These are phyloP conservation scores for Didymella exigua DNA, from an alignment of 2,329 filamentous ascomycete genomes.

Conservation along the genomic window DNA sequence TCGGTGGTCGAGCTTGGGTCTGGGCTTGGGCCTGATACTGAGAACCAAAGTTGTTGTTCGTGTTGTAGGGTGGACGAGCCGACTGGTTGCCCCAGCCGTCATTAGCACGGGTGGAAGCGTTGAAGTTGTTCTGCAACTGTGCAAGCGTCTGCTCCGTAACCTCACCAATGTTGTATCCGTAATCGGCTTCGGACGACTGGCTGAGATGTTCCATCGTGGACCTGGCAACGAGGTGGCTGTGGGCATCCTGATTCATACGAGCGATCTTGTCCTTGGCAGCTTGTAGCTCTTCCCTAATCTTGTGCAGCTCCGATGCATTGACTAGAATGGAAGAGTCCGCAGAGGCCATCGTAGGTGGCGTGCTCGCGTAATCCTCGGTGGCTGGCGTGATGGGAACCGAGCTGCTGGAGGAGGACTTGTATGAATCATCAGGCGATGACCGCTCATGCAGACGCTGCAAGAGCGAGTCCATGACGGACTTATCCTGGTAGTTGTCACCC, in stretches of 20 bases:
- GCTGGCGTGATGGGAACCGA: slow-evolving; percentile 69
- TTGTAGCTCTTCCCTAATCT: slow-evolving; percentile 73
- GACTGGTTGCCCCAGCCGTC: slow-evolving; percentile 40
- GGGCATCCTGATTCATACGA: slow-evolving; percentile 73
- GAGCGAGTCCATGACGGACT: slow-evolving; percentile 63
- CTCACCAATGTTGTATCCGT: slow-evolving; percentile 50
- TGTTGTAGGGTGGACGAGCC: slow-evolving; percentile 30
- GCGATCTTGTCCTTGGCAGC: slow-evolving; percentile 72
- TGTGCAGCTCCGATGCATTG: slow-evolving; percentile 66
- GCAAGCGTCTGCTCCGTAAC: slow-evolving; percentile 58
- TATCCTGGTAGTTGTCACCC: slow-evolving; percentile 47
- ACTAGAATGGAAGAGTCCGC: slow-evolving; percentile 32
- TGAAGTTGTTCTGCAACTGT: slow-evolving; percentile 58
- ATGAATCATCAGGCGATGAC: slow-evolving; percentile 55
- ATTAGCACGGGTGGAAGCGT: slow-evolving; percentile 52
- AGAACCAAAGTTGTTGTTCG: slow-evolving; percentile 32
- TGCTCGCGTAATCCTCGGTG: slow-evolving; percentile 58
- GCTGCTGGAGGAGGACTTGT: slow-evolving; percentile 62
- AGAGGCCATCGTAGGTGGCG: slow-evolving; percentile 32
- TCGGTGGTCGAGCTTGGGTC: slow-evolving; percentile 26
- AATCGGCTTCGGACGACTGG: slow-evolving; percentile 58
- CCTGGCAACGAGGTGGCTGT: slow-evolving; percentile 66
- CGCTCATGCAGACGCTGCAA: slow-evolving; percentile 72
- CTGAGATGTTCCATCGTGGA: slow-evolving; percentile 64
- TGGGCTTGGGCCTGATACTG: slow-evolving; percentile 25